Base-by-base conservation (phyloP, 768 basidiomycete genomes). In the Suillus subalutaceus region DNA sequence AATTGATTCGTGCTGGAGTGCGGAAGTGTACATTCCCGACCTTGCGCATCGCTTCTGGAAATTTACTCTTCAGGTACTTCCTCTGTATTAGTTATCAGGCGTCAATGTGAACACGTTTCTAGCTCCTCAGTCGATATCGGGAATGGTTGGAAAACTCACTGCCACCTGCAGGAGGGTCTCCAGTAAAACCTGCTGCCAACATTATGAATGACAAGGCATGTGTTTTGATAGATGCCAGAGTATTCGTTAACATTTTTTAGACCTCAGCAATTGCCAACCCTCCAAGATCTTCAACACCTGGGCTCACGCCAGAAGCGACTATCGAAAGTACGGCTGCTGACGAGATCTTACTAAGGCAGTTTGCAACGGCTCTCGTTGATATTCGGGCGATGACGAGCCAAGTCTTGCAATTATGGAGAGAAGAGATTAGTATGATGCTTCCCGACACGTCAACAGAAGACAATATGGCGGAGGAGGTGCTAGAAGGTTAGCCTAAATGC, bases 31-130 rank as follows among this genome's bases (percentile, higher is more conserved):
- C 75, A 88, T 99, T 50, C 90, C 91, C 2, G 91, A 95, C 66
- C 79, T 99, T 13, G 85, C 86, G 43, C 84, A 90, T 77, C 85
- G 92, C 60, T 99, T 99, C 76, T 99, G 97, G 97, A 88, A 85
- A 72, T 79, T 99, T 65, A 93, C 90, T 7, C 79, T 99, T 35
- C 97, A 99, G 86, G 95, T 94, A 59, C 52, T 26, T 48, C 60
- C 43, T 60, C 43, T 37, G 26, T 63, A 50, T 43, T 46, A 38
- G 63, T 65, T 6, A 15, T 43, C 38, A 38, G 37, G 65, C 44
- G 18, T 55, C 35, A 55, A 35, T 23, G 50, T 41, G 67, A 62
- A 63, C 63, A 46, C 43, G 67, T 35, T 40, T 56, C 41, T 65
- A 96, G 94, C 88, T 97, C 66, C 71, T 96, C 61, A 91, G 89